Conservation (phyloP, 1,284 basidiomycete species). For the Hemileia vastatrix region DNA sequence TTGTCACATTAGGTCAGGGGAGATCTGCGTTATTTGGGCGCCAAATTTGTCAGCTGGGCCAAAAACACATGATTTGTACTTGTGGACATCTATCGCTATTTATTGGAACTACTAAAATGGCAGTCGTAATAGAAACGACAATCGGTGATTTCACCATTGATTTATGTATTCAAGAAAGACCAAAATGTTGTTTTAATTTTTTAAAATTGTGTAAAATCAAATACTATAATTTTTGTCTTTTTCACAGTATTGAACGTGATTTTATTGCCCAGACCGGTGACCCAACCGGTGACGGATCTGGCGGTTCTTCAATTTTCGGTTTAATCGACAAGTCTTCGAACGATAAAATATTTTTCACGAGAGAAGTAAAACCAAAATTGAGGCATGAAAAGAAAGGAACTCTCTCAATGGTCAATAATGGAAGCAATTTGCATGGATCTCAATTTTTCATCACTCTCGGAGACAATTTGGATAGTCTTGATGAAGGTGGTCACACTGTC, state of each 20-base stretch:
- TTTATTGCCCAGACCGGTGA: slow-evolving; percentile 92
- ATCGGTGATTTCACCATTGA: too few relatives aligned
- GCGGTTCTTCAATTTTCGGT: slow-evolving; percentile 69
- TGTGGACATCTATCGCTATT: too few relatives aligned
- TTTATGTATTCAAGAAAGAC: slow-evolving; percentile 80
- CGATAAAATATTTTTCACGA: too few relatives aligned
- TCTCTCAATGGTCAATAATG: slow-evolving; percentile 90
- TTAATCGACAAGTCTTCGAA: too few relatives aligned
- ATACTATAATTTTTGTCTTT: slow-evolving; percentile 88
- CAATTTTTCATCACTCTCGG: slow-evolving; percentile 95
- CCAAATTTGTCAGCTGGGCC: too few relatives aligned
- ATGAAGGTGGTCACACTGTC: slow-evolving; percentile 87
- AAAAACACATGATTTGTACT: too few relatives aligned
- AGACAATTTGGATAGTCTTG: slow-evolving; percentile 87
- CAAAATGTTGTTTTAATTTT: slow-evolving; percentile 85
- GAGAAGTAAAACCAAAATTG: too few relatives aligned
- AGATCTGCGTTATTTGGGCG: too few relatives aligned
- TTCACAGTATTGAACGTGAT: slow-evolving; percentile 82
- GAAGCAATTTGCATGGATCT: too few relatives aligned
- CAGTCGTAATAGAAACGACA: too few relatives aligned
- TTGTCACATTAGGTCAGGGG: too few relatives aligned
- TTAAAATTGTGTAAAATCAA: slow-evolving; percentile 93
- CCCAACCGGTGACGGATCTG: slow-evolving; percentile 81
- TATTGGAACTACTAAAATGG: too few relatives aligned
- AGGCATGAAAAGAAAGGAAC: slow-evolving; percentile 78